Percentiles rank a stretch among this genome's conserved stretches.
Evolutionary conservation across 768 basidiomycete species (phyloP).

Genomic region (Naganishia antarctica): DNA sequence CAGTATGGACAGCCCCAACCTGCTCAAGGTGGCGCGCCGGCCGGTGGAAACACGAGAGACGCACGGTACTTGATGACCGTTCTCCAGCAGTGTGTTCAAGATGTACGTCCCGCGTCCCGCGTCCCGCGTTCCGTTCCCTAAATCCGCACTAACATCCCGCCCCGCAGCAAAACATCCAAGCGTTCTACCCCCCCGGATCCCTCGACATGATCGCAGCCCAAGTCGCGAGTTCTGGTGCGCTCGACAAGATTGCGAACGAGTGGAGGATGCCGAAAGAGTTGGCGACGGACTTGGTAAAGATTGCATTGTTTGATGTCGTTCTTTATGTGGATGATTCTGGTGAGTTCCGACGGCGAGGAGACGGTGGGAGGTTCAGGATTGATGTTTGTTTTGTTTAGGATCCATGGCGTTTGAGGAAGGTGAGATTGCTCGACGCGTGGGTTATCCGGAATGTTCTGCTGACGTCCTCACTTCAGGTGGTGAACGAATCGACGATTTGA

Average conservation of each 20-base stretch:
- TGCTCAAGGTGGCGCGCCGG: slow-evolving; percentile 26
- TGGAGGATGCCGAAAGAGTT: slow-evolving; percentile 51
- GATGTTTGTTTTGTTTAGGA: slow-evolving; percentile 3
- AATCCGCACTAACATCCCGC: background rate
- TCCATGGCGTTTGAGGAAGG: slow-evolving; percentile 26
- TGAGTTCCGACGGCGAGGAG: too few relatives aligned
- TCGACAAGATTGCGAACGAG: slow-evolving; percentile 46
- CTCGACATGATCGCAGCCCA: slow-evolving; percentile 50
- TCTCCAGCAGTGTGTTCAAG: slow-evolving; percentile 48
- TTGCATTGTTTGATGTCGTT: slow-evolving; percentile 50
- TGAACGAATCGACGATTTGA: slow-evolving; percentile 51
- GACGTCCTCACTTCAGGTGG: slow-evolving; percentile 9
- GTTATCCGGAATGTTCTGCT: background rate
- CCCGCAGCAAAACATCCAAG: slow-evolving; percentile 48
- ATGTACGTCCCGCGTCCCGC: slow-evolving; percentile 34
- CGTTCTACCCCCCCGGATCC: slow-evolving; percentile 51
- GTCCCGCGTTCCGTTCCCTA: background rate
- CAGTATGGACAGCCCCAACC: slow-evolving; percentile 29
- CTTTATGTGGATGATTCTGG: slow-evolving; percentile 32
- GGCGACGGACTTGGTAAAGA: slow-evolving; percentile 50
- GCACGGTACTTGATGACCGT: slow-evolving; percentile 35
- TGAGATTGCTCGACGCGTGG: slow-evolving; percentile 34
- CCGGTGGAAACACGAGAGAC: slow-evolving; percentile 33
- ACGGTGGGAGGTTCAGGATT: too few relatives aligned
- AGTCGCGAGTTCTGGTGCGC: slow-evolving; percentile 47